Base-by-base conservation (phyloP, 2,329 filamentous ascomycete genomes). In the Penicillium psychrosexuale region DNA sequence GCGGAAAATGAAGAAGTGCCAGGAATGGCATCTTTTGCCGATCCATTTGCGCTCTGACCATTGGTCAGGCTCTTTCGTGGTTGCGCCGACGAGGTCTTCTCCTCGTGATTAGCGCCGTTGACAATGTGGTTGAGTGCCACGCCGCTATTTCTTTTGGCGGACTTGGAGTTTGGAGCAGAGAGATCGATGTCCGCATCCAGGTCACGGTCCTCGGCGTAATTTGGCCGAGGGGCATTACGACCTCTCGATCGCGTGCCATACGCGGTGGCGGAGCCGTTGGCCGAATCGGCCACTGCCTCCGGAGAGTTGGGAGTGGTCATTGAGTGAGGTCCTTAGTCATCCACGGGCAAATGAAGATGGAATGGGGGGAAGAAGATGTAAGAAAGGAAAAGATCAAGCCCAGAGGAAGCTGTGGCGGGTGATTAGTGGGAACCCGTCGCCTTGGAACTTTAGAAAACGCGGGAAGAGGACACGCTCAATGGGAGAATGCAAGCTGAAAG, bases 231-330 rank as follows among this genome's bases (percentile, higher is more conserved):
- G 63, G 89, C 88, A 55, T 84, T 87, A 68, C 92, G 88, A 75
- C 96, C 96, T 72, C 94, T 89, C 65, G 92, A 97, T 67, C 92
- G 88, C 71, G 94, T 99, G 68, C 93, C 93, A 75, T 99, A 97
- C 45, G 85, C 86, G 64, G 85, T 77, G 61, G 82, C 81, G 63
- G 77, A 73, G 58, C 67, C 65, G 61, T 72, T 71, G 58, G 72
- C 67, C 58, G 69, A 65, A 56, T 75, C 72, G 58, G 69, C 65
- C 52, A 66, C 67, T 53, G 67, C 65, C 60, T 76, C 72, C 52
- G 75, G 69, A 17, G 77, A 76, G 36, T 72, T 73, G 57, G 72
- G 74, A 51, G 72, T 67, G 55, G 75, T 76, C 75, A 77, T 78
- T 51, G 74, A 72, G 64, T 72, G 69, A 17, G 74, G 73, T 42